Percentiles rank a stretch among this genome's conserved stretches.
phyloP scores from a whole-genome alignment of 768 basidiomycete species.

The Russula earlei region DNA sequence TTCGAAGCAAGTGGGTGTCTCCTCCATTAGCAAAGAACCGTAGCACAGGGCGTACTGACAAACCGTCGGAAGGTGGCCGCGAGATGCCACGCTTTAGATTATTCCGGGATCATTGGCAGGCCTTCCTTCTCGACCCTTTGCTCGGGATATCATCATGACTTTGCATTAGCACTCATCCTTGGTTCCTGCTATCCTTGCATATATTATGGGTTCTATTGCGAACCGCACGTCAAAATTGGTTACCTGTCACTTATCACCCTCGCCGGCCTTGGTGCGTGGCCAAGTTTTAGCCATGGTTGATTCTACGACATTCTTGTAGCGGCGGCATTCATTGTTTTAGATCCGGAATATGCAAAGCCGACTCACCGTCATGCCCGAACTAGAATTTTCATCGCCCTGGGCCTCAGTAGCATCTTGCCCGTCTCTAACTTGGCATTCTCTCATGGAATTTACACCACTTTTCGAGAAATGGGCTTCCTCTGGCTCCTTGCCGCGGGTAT shows the following conservation, averaged over 20 bases:
- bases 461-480: constrained; percentile 55
- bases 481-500: constrained; percentile 64
- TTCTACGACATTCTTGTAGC: constrained; percentile 28
- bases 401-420: constrained; percentile 60
- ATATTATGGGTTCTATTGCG: constrained; percentile 72
- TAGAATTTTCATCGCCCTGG: constrained; percentile 68
- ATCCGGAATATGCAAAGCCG: constrained; percentile 68
- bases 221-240: constrained; percentile 40
- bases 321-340: constrained; percentile 66
- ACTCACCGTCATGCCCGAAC: constrained; percentile 71
- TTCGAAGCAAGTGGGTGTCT: constrained; percentile 47
- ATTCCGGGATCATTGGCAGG: constrained; percentile 69
- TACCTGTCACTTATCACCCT: constrained; percentile 45
- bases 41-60: not conserved
- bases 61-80: constrained; percentile 38
- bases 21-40: not conserved
- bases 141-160: constrained; percentile 11
- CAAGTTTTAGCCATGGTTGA: not conserved
- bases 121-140: not conserved
- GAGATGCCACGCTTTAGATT: constrained; percentile 59
- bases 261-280: constrained; percentile 48
- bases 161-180: constrained; percentile 45
- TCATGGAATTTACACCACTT: constrained; percentile 47
- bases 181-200: constrained; percentile 74
- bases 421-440: constrained; percentile 50